Percentiles rank a stretch among this genome's conserved stretches.
phyloP scores from a whole-genome alignment of 2,329 filamentous ascomycete species.

The Aspergillus oerlinghausenensis region DNA sequence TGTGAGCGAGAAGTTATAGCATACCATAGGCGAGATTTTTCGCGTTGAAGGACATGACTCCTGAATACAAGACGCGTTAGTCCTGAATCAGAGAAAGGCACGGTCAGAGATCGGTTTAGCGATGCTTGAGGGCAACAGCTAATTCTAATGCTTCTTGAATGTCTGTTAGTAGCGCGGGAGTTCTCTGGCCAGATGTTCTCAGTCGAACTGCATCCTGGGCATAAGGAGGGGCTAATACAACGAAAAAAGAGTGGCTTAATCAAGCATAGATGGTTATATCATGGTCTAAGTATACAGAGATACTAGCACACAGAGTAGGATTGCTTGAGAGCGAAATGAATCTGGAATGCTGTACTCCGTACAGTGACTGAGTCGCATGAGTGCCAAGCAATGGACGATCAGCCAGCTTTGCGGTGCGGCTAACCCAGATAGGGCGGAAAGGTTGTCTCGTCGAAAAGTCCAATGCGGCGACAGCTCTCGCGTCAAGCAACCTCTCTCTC shows the following conservation, averaged over 20 bases:
- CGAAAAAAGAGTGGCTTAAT: background rate
- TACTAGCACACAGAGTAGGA: background rate
- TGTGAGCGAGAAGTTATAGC: slow-evolving; percentile 4
- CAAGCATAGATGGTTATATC: background rate
- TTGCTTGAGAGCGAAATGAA: background rate
- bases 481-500: slow-evolving; percentile 22
- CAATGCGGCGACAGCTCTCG: slow-evolving; percentile 32
- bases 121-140: background rate
- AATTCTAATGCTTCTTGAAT: background rate
- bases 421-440: slow-evolving; percentile 29
- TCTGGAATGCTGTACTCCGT: background rate
- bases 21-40: slow-evolving; percentile 43
- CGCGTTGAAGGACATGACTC: slow-evolving; percentile 37
- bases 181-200: background rate
- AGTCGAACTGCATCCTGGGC: background rate
- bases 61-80: slow-evolving; percentile 5
- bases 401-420: slow-evolving; percentile 15
- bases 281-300: background rate
- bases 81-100: background rate
- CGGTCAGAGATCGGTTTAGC: background rate
- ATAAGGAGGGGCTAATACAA: background rate
- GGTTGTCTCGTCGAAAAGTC: slow-evolving; percentile 28
- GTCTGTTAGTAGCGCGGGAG: background rate
- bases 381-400: slow-evolving; percentile 20
- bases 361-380: background rate